A percentile compares a stretch with the other conserved stretches of the same genome.
These are phyloP conservation scores for Eucalyptus erythrocorys DNA, from an alignment of 345 rosid species.

Conservation along the genomic window DNA sequence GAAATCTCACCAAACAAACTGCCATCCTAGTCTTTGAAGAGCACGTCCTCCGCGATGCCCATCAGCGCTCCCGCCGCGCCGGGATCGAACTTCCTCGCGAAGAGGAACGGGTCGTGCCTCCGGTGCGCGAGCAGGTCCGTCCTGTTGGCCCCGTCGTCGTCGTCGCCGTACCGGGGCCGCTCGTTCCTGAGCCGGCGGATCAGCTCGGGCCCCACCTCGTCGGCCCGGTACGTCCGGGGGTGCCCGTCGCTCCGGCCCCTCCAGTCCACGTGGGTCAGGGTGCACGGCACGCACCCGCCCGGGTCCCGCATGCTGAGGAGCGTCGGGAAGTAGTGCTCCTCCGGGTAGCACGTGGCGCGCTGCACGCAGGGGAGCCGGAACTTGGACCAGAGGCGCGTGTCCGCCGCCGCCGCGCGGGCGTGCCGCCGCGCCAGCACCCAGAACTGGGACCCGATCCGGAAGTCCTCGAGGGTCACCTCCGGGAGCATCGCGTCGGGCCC, in stretches of 20 bases:
- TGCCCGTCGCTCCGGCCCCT: slow-evolving; percentile 37
- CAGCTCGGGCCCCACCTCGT: slow-evolving; percentile 44
- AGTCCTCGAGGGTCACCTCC: slow-evolving; percentile 56
- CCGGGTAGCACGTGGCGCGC: slow-evolving; percentile 57
- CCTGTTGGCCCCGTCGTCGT: slow-evolving; percentile 27
- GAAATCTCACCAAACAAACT: not conserved
- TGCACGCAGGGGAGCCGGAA: slow-evolving; percentile 43
- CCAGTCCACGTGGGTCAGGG: slow-evolving; percentile 87
- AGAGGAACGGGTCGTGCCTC: slow-evolving; percentile 43
- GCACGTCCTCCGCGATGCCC: slow-evolving; percentile 27
- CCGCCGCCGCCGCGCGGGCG: slow-evolving; percentile 53
- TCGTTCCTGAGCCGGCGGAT: slow-evolving; percentile 19
- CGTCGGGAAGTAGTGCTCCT: slow-evolving; percentile 70
- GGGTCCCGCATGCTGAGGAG: slow-evolving; percentile 52
- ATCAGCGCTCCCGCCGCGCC: slow-evolving; percentile 23
- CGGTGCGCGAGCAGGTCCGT: slow-evolving; percentile 9
- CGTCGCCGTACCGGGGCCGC: slow-evolving; percentile 44
- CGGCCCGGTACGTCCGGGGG: slow-evolving; percentile 38
- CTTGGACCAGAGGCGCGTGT: slow-evolving; percentile 44
- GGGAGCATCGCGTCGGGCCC: slow-evolving; percentile 63
- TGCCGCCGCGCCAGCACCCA: slow-evolving; percentile 69
- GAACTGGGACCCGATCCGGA: slow-evolving; percentile 80
- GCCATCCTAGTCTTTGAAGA: slow-evolving; percentile 36
- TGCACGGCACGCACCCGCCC: slow-evolving; percentile 40
- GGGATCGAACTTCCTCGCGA: slow-evolving; percentile 57